Base-by-base conservation (phyloP, 2,329 filamentous ascomycete species). In the Emericellopsis cladophorae region DNA sequence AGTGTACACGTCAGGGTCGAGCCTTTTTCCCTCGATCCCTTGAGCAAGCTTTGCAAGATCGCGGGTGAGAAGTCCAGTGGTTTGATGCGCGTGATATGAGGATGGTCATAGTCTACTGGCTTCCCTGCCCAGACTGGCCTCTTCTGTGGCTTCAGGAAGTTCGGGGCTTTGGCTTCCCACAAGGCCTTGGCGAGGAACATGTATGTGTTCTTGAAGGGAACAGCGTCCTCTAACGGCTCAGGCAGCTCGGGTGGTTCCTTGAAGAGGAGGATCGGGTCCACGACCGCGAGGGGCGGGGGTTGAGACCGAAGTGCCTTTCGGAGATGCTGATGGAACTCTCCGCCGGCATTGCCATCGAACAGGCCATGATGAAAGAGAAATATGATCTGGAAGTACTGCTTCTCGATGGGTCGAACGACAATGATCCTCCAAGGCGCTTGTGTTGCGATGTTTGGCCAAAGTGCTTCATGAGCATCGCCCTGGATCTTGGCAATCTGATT, bases 311-410 rank as follows among this genome's bases (percentile, higher is more conserved):
- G 55, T 4, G 68, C 61, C 3, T 54, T 47, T 4, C 70, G 58
- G 0, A 78, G 53, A 2, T 59, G 55, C 24, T 60, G 52, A 45
- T 78, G 74, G 46, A 79, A 75, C 2, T 62, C 49, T 23, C 56
- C 54, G 0, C 65, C 67, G 46, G 66, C 65, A 11, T 62, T 56
- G 2, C 74, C 74, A 46, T 78, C 74, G 21, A 62, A 61, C 15
- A 77, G 55, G 1, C 63, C 59, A 46, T 78, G 74, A 45, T 78
- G 74, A 29, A 59, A 70, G 5, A 62, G 58, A 46, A 76, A 72
- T 6, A 65, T 46, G 11, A 72, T 44, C 38, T 74, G 63, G 29
- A 64, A 48, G 6, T 55, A 48, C 5, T 49, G 37, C 1, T 38
- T 23, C 3, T 46, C 35, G 5, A 45, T 41, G 2, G 32, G 18